A percentile compares a stretch with the other conserved stretches of the same genome.
Conservation (phyloP, 2,329 filamentous ascomycete species). For the Pseudopithomyces maydicus region DNA sequence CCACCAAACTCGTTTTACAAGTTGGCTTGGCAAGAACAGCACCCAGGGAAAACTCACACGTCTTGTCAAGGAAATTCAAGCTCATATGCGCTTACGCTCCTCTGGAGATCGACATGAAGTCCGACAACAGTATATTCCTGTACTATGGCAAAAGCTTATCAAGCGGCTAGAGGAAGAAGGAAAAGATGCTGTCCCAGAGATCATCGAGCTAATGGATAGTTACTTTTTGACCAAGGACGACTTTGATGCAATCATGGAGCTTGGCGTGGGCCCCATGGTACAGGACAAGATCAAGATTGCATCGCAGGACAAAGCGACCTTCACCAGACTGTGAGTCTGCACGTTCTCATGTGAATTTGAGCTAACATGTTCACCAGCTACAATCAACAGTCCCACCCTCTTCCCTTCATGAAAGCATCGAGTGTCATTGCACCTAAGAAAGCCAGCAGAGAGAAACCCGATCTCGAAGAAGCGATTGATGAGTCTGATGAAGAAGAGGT, state of each 20-base stretch:
- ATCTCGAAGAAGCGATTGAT: slow-evolving; percentile 94
- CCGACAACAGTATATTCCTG: slow-evolving; percentile 89
- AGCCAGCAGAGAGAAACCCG: slow-evolving; percentile 75
- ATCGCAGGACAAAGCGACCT: slow-evolving; percentile 82
- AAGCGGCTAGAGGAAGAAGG: slow-evolving; percentile 76
- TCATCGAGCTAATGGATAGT: slow-evolving; percentile 95
- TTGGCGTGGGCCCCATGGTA: slow-evolving; percentile 84
- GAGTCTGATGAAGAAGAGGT: slow-evolving; percentile 74
- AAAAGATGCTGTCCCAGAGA: slow-evolving; percentile 77
- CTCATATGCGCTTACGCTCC: slow-evolving; percentile 90
- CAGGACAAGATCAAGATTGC: slow-evolving; percentile 79
- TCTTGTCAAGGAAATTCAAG: slow-evolving; percentile 90
- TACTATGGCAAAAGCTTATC: slow-evolving; percentile 82
- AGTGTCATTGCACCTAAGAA: slow-evolving; percentile 75
- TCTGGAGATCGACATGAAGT: slow-evolving; percentile 93
- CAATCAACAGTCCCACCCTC: slow-evolving; percentile 81
- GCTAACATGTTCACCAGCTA: slow-evolving; percentile 62
- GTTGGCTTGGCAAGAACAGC: slow-evolving; percentile 95
- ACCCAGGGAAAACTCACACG: slow-evolving; percentile 75
- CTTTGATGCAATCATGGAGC: slow-evolving; percentile 88
- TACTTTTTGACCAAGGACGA: slow-evolving; percentile 96
- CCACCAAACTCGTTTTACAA: slow-evolving; percentile 75
- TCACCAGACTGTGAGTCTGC: slow-evolving; percentile 78
- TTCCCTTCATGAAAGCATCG: slow-evolving; percentile 95
- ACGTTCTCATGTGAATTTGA: background rate